Evolutionary conservation across 2,329 filamentous ascomycete species (phyloP).

Genomic region (Graphiopsis chlorocephala): DNA sequence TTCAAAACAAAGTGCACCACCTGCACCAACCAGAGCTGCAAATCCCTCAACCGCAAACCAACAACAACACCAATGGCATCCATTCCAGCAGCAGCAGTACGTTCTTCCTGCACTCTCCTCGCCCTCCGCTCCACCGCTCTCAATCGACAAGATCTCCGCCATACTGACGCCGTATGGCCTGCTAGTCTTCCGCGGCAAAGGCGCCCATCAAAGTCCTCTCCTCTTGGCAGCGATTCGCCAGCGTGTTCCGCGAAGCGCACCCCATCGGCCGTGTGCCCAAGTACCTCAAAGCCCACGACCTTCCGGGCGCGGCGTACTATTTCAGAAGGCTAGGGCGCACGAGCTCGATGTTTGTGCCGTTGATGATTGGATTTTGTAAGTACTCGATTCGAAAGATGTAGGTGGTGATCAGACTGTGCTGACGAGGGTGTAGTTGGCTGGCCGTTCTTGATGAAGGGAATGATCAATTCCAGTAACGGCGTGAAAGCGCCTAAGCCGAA

Average conservation of each 20-base stretch:
- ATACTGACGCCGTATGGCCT: conserved; percentile 13
- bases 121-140: not conserved
- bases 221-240: conserved; percentile 10
- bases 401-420: not conserved
- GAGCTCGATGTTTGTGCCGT: conserved; percentile 9
- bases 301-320: conserved; percentile 6
- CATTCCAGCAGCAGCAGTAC: not conserved
- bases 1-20: conserved; percentile 4
- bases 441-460: conserved; percentile 5
- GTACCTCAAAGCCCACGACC: conserved; percentile 12
- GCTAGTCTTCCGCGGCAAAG: not conserved
- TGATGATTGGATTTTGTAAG: conserved; percentile 13
- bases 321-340: conserved; percentile 4
- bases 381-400: not conserved
- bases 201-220: conserved; percentile 10
- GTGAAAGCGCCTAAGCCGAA: not conserved
- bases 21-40: conserved; percentile 8
- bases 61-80: conserved; percentile 4
- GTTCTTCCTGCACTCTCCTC: not conserved
- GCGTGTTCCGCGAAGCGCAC: conserved; percentile 14
- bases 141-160: not conserved
- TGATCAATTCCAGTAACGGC: conserved; percentile 10
- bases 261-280: conserved; percentile 10
- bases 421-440: not conserved
- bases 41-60: conserved; percentile 1